These are phyloP conservation scores for Pythium scleroteichum DNA, from an alignment of 352 stramenopile genomes.

Conservation along the genomic window DNA sequence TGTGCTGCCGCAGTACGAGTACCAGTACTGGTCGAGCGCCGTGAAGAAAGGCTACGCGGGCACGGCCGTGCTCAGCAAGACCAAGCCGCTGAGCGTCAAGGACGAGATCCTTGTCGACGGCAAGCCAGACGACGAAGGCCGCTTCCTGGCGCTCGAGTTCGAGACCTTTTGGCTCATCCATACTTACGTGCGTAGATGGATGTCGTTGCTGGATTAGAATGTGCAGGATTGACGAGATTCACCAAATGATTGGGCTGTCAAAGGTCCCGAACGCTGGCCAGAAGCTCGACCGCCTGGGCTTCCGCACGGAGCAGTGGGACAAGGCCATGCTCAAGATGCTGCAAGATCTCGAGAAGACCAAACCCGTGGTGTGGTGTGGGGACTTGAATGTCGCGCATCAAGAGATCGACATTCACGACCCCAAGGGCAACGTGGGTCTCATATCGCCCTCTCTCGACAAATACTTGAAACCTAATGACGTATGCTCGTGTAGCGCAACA, in stretches of 20 bases:
- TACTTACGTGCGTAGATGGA: slow-evolving; percentile 50
- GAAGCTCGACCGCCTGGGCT: slow-evolving; percentile 73
- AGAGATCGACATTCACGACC: slow-evolving; percentile 89
- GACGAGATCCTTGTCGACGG: slow-evolving; percentile 63
- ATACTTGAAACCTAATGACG: no score
- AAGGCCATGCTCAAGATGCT: slow-evolving; percentile 69
- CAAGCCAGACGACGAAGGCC: slow-evolving; percentile 66
- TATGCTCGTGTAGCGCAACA: slow-evolving; percentile 65
- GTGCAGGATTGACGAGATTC: no score
- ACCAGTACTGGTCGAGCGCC: slow-evolving; percentile 81
- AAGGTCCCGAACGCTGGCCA: slow-evolving; percentile 68
- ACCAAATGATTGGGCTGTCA: no score
- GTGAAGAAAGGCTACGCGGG: slow-evolving; percentile 80
- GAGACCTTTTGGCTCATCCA: slow-evolving; percentile 82
- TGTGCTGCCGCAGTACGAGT: slow-evolving; percentile 66
- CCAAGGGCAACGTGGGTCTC: slow-evolving; percentile 74
- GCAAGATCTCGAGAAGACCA: slow-evolving; percentile 67
- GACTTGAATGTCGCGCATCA: slow-evolving; percentile 87
- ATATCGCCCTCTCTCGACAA: no score
- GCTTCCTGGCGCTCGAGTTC: slow-evolving; percentile 80
- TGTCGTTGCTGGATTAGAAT: neutral
- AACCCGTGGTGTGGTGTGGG: slow-evolving; percentile 84
- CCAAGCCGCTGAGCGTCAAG: slow-evolving; percentile 66
- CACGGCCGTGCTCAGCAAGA: slow-evolving; percentile 75
- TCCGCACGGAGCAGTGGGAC: slow-evolving; percentile 79